Percentiles rank a stretch among this genome's conserved stretches.
Conservation (phyloP, 2,329 filamentous ascomycete genomes). For the Tolypocladium pustulatum region DNA sequence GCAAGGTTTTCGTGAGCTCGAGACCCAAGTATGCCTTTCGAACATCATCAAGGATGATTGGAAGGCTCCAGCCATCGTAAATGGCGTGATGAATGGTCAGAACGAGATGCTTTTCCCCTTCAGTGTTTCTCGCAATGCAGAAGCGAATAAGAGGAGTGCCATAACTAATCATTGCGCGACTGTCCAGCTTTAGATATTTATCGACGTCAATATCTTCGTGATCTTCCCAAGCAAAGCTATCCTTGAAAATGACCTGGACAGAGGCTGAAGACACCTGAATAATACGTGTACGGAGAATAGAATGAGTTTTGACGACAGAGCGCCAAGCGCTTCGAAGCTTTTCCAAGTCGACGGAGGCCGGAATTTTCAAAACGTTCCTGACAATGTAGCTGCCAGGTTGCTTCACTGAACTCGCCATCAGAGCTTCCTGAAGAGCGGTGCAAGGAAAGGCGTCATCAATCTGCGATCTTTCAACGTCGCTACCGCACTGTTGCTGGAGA, state of each 20-base stretch:
- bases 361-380: slow-evolving; percentile 13
- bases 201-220: not conserved
- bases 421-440: slow-evolving; percentile 25
- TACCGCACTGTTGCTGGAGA: not conserved
- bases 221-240: not conserved
- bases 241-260: not conserved
- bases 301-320: not conserved
- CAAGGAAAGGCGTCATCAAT: slow-evolving; percentile 25
- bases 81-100: slow-evolving; percentile 13
- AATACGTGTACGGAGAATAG: not conserved
- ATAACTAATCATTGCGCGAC: not conserved
- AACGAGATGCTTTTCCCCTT: slow-evolving; percentile 5
- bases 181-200: not conserved
- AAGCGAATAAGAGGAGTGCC: slow-evolving; percentile 4
- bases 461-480: not conserved
- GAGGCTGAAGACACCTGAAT: not conserved
- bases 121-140: not conserved
- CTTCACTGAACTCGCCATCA: slow-evolving; percentile 22
- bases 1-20: not conserved
- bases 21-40: slow-evolving; percentile 1
- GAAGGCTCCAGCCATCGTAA: slow-evolving; percentile 13
- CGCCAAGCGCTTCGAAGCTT: slow-evolving; percentile 17
- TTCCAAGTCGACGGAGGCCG: slow-evolving; percentile 9
- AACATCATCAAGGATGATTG: slow-evolving; percentile 1
- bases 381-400: slow-evolving; percentile 22